phyloP scores from a whole-genome alignment of 148 eudicot species.

The Rheum nobile region DNA sequence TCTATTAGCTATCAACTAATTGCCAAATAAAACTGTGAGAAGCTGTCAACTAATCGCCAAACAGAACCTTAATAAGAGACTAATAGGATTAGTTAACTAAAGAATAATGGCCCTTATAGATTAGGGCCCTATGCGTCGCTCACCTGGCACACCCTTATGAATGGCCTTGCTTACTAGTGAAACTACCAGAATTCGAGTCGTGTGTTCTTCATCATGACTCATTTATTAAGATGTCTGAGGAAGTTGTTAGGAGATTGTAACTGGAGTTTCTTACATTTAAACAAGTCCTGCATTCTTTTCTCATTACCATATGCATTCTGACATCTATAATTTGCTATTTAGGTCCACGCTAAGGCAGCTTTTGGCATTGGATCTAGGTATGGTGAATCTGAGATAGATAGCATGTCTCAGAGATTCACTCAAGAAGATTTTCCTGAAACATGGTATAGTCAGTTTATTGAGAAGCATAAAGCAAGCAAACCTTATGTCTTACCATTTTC shows the following conservation, averaged over 20 bases:
- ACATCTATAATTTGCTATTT: neutral
- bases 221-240: neutral
- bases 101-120: neutral
- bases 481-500: constrained; percentile 47
- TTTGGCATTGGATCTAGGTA: constrained; percentile 35
- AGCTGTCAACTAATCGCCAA: neutral
- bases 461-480: constrained; percentile 51
- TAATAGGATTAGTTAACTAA: neutral
- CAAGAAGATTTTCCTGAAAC: constrained; percentile 72
- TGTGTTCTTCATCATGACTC: neutral
- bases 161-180: neutral
- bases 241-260: neutral
- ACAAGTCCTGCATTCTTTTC: neutral
- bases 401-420: constrained; percentile 47
- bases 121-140: neutral
- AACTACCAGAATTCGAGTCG: neutral
- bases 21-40: no score
- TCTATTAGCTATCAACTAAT: neutral
- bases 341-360: constrained; percentile 40
- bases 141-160: neutral
- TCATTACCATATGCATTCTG: neutral
- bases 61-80: neutral
- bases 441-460: constrained; percentile 79
- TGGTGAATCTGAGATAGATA: constrained; percentile 38
- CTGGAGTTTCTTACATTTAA: neutral